Conservation (phyloP, 805 yeast species). For the Wickerhamomyces hampshirensis region DNA sequence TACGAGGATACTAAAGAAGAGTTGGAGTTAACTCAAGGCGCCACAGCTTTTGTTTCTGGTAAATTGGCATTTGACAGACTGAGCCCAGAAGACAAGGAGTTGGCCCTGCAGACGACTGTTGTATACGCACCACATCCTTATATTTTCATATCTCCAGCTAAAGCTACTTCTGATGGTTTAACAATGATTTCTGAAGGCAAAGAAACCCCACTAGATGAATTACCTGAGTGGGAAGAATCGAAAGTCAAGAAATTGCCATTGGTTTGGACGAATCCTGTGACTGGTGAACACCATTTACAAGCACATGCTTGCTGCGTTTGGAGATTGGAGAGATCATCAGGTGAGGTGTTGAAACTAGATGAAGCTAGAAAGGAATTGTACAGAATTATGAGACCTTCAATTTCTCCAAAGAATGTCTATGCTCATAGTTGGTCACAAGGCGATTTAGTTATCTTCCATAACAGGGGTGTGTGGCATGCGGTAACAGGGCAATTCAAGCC, state of each 20-base stretch:
- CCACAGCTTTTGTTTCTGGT: slow-evolving; percentile 89
- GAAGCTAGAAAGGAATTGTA: slow-evolving; percentile 73
- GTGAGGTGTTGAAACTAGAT: slow-evolving; percentile 56
- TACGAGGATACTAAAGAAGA: slow-evolving; percentile 66
- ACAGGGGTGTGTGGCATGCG: slow-evolving; percentile 88
- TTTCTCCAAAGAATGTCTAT: slow-evolving; percentile 66
- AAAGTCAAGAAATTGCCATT: slow-evolving; percentile 76
- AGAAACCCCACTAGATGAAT: slow-evolving; percentile 58
- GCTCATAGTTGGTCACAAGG: slow-evolving; percentile 83
- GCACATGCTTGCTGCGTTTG: slow-evolving; percentile 85
- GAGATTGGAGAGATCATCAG: slow-evolving; percentile 50
- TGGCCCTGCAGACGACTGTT: slow-evolving; percentile 73
- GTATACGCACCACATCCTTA: slow-evolving; percentile 93
- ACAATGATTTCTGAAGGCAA: slow-evolving; percentile 80
- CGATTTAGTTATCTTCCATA: slow-evolving; percentile 80
- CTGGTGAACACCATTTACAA: slow-evolving; percentile 77
- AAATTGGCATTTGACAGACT: slow-evolving; percentile 66
- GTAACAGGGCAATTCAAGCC: slow-evolving; percentile 84
- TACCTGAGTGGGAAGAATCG: slow-evolving; percentile 80
- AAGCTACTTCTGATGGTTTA: slow-evolving; percentile 80
- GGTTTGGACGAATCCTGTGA: slow-evolving; percentile 91
- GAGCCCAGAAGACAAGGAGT: slow-evolving; percentile 63
- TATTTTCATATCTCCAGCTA: slow-evolving; percentile 74
- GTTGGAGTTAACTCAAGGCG: slow-evolving; percentile 71
- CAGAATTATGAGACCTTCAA: slow-evolving; percentile 80